Evolutionary conservation across 345 rosid genomes (phyloP).

Genomic region (Hirschfeldia incana): DNA sequence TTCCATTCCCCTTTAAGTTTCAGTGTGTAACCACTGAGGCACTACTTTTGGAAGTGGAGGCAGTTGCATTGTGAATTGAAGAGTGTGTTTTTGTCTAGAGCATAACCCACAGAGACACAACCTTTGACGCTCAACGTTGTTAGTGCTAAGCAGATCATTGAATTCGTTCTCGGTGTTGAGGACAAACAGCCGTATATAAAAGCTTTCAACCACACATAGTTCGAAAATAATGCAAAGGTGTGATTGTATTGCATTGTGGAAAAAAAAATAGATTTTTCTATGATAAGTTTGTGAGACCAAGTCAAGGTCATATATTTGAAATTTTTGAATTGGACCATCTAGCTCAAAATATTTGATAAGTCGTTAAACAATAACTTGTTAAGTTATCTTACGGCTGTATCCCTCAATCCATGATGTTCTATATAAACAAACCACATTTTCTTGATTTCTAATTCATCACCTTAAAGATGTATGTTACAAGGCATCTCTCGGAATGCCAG

Average conservation of each 20-base stretch:
- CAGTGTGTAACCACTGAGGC: too few species aligned
- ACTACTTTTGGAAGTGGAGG: too few species aligned
- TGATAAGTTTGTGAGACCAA: background rate
- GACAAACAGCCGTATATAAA: too few species aligned
- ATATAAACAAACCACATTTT: background rate
- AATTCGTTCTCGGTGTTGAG: constrained; percentile 35
- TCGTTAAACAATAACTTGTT: background rate
- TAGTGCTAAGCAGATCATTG: too few species aligned
- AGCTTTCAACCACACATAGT: too few species aligned
- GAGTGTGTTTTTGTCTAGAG: too few species aligned
- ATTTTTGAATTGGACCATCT: background rate
- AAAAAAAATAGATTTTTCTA: background rate
- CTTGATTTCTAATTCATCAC: background rate
- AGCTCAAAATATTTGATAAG: background rate
- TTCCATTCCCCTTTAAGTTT: too few species aligned
- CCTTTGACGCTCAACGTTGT: too few species aligned
- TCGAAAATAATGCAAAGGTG: background rate
- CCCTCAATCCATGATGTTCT: background rate
- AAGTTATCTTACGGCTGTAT: background rate
- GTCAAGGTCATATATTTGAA: background rate
- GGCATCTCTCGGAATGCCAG: constrained; percentile 46
- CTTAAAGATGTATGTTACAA: constrained; percentile 33
- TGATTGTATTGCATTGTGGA: background rate
- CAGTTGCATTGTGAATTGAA: too few species aligned
- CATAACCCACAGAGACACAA: too few species aligned